Evolutionary conservation across 805 yeast species (phyloP).

Genomic region (Candida michaelii): DNA sequence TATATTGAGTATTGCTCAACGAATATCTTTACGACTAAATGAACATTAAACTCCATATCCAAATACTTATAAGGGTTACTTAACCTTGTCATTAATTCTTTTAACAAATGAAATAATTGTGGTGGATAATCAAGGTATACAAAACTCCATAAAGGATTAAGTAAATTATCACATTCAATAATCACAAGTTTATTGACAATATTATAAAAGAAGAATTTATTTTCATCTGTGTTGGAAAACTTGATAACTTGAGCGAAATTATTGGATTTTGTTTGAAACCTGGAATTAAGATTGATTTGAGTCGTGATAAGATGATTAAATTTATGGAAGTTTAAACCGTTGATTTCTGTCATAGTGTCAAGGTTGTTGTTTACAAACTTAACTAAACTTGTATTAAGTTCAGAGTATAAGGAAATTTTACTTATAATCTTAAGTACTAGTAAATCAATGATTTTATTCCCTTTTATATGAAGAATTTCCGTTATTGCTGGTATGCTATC

Average conservation of each 20-base stretch:
- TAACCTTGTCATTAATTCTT: conserved; percentile 72
- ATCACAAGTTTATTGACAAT: conserved; percentile 16
- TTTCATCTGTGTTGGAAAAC: conserved; percentile 8
- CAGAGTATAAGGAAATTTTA: conserved; percentile 10
- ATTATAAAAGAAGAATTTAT: conserved; percentile 21
- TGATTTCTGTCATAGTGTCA: neutral
- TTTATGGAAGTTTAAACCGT: conserved; percentile 10
- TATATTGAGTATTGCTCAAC: conserved; percentile 54
- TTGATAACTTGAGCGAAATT: conserved; percentile 10
- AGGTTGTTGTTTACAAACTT: conserved; percentile 8
- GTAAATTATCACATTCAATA: conserved; percentile 11
- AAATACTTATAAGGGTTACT: conserved; percentile 82
- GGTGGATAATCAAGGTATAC: conserved; percentile 10
- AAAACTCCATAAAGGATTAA: conserved; percentile 16
- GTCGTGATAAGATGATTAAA: conserved; percentile 12
- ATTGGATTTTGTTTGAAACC: conserved; percentile 13
- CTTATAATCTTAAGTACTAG: conserved; percentile 9
- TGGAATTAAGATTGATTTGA: conserved; percentile 13
- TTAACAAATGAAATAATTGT: conserved; percentile 62
- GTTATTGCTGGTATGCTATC: conserved; percentile 11
- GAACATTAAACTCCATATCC: conserved; percentile 46
- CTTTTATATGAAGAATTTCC: conserved; percentile 9
- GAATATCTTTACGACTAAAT: conserved; percentile 34
- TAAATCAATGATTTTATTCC: conserved; percentile 1
- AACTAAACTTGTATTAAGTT: conserved; percentile 9